Evolutionary conservation across 2,329 filamentous ascomycete genomes (phyloP), one percentile per base, ranked within the genome.

Genomic region (Colletotrichum sp.): DNA sequence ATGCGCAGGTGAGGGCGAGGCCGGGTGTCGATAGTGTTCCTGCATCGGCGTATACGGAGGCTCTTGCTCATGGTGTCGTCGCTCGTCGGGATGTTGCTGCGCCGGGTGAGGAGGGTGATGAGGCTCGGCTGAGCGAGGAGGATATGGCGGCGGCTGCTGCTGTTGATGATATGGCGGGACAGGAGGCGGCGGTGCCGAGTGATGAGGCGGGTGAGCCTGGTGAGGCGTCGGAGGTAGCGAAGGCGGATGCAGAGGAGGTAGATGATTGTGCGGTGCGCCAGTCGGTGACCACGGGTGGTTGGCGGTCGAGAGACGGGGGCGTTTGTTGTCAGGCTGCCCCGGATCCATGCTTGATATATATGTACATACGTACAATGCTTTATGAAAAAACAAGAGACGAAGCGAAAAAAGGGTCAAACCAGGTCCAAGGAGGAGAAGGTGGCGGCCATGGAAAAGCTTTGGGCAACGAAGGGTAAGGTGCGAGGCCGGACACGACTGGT

Each of bases 281-380:
- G 73, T 67, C 55, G 73, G 70, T 82, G 88, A 85, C 87, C 88
- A 88, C 82, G 87, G 83, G 43, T 52, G 43, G 83, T 81, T 83
- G 80, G 84, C 67, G 15, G 32, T 84, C 79, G 83, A 84, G 79
- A 92, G 86, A 85, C 91, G 90, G 83, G 88, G 89, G 82, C 91
- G 90, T 87, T 92, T 92, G 81, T 84, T 85, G 81, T 92, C 90
- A 81, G 89, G 89, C 85, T 84, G 88, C 84, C 86, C 89, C 86
- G 86, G 86, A 86, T 92, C 91, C 91, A 92, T 92, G 87, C 85
- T 90, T 83, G 83, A 81, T 86, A 88, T 86, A 87, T 81, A 83
- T 83, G 82, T 83, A 84, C 83, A 85, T 84, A 78, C 80, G 84
- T 80, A 82, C 78, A 76, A 73, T 69, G 66, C 74, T 61, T 52